Evolutionary conservation across 2,329 filamentous ascomycete genomes (phyloP), one percentile per base, ranked within the genome.

Genomic region (Saccharata proteae): DNA sequence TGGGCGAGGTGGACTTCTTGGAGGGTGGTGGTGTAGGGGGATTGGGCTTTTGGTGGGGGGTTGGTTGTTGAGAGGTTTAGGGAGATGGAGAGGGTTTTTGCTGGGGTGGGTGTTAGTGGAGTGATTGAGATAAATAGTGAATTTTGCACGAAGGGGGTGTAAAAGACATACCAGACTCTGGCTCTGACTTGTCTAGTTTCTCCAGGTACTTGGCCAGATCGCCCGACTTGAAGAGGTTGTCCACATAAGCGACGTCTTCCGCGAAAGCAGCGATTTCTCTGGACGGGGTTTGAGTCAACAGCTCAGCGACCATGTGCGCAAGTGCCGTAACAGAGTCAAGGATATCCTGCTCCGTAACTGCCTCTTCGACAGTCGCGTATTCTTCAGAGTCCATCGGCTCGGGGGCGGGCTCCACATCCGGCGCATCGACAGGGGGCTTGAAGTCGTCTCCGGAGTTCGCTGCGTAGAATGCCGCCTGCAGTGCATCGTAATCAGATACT

Each of bases 331-430:
- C 18, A 6, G 33, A 30, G n/a, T 84, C 79, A 2, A 82, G 58
- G 5, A 84, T 64, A 1, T 73, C 72, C 28, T 66, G 62, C 16
- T 71, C 66, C 2, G 75, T 78, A 16, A 80, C 59, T 0, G 77
- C 72, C 40, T 78, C 74, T 32, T 78, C 62, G n/a, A 83, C 64
- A 3, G 64, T 69, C 12, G 74, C 76, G 67, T 74, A 80, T 43
- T 77, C 67, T 37, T 74, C 74, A 5, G 40, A 37, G 1, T 22
- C 23, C 16, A 38, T 30, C 6, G 30, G 16, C 13, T 37, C 25
- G 8, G 43, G 34, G 5, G 38, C 26, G 20, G 30, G 26, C n/a
- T 35, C 37, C 11, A 38, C 40, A 23, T 44, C 40, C 38, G 43
- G 42, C 5, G 38, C 39, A 24, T 46, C 43, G 25, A 43, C 36